Percentiles rank a stretch among this genome's conserved stretches.
Evolutionary conservation across 805 yeast genomes (phyloP).

Genomic region (Blastobotrys mokoenaii): DNA sequence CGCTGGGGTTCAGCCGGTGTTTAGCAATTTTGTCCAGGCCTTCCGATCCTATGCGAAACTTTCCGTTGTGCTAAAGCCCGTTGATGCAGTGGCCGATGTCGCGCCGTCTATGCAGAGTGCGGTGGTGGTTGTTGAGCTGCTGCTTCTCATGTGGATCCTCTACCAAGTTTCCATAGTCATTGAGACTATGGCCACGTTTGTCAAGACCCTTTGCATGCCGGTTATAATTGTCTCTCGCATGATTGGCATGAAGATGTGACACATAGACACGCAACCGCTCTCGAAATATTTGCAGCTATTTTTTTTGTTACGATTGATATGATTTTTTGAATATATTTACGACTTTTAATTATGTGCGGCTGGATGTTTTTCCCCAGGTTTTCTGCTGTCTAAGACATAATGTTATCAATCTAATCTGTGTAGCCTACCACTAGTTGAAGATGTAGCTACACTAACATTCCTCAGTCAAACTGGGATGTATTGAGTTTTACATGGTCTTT

Average conservation of each 20-base stretch:
- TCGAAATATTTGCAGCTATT: neutral
- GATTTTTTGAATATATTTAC: neutral
- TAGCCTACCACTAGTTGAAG: too few relatives aligned
- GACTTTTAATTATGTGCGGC: neutral
- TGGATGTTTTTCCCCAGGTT: too few relatives aligned
- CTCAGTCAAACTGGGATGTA: too few relatives aligned
- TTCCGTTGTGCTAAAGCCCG: constrained; percentile 21
- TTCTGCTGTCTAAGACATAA: too few relatives aligned
- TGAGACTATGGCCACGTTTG: constrained; percentile 21
- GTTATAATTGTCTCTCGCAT: constrained; percentile 19
- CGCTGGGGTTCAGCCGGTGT: constrained; percentile 7
- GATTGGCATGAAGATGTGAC: constrained; percentile 8
- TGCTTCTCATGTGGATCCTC: constrained; percentile 22
- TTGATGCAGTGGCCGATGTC: constrained; percentile 22
- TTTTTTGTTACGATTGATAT: neutral
- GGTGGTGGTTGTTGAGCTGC: constrained; percentile 21
- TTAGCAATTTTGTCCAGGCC: constrained; percentile 13
- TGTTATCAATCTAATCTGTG: too few relatives aligned
- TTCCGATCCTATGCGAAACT: constrained; percentile 17
- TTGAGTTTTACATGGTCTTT: too few relatives aligned
- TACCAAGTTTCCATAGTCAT: constrained; percentile 24
- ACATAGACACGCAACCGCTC: too few relatives aligned
- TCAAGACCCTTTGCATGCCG: constrained; percentile 23
- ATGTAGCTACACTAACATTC: too few relatives aligned
- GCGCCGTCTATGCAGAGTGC: constrained; percentile 17